Conservation (phyloP, 768 basidiomycete genomes). For the Mycena sanguinolenta region DNA sequence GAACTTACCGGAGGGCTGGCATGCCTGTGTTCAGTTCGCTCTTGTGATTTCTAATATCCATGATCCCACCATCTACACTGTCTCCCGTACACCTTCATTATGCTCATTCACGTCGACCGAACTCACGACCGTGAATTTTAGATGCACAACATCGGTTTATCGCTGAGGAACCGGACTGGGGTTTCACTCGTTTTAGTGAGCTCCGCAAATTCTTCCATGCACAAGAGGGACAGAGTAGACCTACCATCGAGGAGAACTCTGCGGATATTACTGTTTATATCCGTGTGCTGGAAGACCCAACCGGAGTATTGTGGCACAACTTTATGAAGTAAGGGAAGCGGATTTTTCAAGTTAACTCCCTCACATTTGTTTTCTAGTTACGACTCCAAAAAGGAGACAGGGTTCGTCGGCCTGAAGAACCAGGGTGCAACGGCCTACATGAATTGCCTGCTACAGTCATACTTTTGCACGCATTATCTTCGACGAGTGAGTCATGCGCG, state of each 20-base stretch:
- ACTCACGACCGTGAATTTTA: slow-evolving; percentile 35
- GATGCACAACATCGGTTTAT: slow-evolving; percentile 99
- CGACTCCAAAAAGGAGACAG: slow-evolving; percentile 99
- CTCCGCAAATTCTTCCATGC: slow-evolving; percentile 90
- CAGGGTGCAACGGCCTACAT: slow-evolving; percentile 99
- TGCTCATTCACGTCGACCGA: slow-evolving; percentile 9
- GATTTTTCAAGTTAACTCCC: slow-evolving; percentile 4
- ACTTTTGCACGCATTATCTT: slow-evolving; percentile 95
- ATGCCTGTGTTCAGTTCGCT: slow-evolving; percentile 99
- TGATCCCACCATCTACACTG: slow-evolving; percentile 95
- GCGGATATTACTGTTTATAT: slow-evolving; percentile 98
- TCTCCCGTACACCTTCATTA: slow-evolving; percentile 37
- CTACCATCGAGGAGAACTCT: slow-evolving; percentile 96
- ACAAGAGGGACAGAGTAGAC: slow-evolving; percentile 85
- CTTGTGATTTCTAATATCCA: slow-evolving; percentile 95
- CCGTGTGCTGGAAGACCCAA: slow-evolving; percentile 96
- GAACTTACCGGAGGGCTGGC: slow-evolving; percentile 97
- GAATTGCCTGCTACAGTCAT: slow-evolving; percentile 97
- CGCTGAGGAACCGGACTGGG: slow-evolving; percentile 99
- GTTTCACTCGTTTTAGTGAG: slow-evolving; percentile 99
- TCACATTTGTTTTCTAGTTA: slow-evolving; percentile 71
- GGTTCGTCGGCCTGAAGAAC: slow-evolving; percentile 98
- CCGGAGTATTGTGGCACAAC: slow-evolving; percentile 99
- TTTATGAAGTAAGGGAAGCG: slow-evolving; percentile 90
- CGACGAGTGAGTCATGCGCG: slow-evolving; percentile 87